Evolutionary conservation across 1,284 basidiomycete species (phyloP).

Genomic region (Ceratobasidium sp.): DNA sequence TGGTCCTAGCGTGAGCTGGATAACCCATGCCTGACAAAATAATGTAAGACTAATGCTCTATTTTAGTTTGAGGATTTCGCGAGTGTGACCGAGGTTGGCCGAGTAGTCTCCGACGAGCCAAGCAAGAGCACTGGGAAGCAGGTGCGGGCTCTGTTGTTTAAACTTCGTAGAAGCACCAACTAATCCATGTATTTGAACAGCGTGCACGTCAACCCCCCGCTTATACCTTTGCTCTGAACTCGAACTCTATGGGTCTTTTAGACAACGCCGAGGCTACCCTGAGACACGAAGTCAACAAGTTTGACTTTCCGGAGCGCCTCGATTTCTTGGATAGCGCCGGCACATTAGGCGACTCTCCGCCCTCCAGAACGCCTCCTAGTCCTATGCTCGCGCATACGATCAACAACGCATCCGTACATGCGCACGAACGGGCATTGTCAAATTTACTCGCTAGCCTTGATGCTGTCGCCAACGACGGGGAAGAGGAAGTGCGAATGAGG

Average conservation of each 20-base stretch:
- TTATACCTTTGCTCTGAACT: not conserved
- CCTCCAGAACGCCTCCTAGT: not conserved
- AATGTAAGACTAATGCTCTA: not conserved
- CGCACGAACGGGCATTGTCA: slow-evolving; percentile 19
- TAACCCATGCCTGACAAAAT: not conserved
- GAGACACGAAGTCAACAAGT: slow-evolving; percentile 25
- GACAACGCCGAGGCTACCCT: slow-evolving; percentile 24
- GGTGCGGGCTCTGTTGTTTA: not conserved
- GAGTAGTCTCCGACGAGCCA: not conserved
- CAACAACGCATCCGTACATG: slow-evolving; percentile 14
- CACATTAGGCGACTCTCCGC: not conserved
- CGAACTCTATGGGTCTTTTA: slow-evolving; percentile 11
- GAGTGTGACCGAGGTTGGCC: not conserved
- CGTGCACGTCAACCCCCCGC: slow-evolving; percentile 4
- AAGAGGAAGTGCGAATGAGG: slow-evolving; percentile 49
- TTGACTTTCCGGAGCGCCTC: slow-evolving; percentile 34
- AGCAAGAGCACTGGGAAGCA: slow-evolving; percentile 16
- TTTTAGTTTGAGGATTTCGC: not conserved
- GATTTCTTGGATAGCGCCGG: not conserved
- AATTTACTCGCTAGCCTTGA: slow-evolving; percentile 9
- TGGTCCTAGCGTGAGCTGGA: not conserved
- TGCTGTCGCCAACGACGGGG: slow-evolving; percentile 42
- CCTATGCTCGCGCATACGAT: slow-evolving; percentile 23
- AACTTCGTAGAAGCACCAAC: not conserved
- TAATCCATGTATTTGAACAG: not conserved